Evolutionary conservation across 2,329 filamentous ascomycete genomes (phyloP), one percentile per base, ranked within the genome.

Genomic region (Cryoendolithus antarcticus): DNA sequence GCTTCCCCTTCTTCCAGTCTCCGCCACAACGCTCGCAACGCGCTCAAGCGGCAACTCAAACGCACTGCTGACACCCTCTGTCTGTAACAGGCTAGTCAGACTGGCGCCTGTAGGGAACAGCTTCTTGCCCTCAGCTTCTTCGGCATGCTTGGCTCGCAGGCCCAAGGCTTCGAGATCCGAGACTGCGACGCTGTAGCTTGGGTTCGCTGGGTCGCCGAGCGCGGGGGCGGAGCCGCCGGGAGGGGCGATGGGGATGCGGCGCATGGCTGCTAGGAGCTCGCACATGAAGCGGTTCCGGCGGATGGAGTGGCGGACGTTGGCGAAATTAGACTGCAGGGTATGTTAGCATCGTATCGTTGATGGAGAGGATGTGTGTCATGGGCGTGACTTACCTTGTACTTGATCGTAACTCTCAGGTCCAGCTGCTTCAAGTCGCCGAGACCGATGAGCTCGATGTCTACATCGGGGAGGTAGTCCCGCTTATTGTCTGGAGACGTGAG

Each of bases 281-380:
- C 86, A 93, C 77, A 95, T 93, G 65, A 95, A 95, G 62, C 93
- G 94, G 57, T 83, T 91, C 44, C 86, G 78, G 37, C 86, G 78
- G 8, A 78, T 73, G n/a, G 78, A 77, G 11, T 78, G 77, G 32
- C 86, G 82, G 24, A 94, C 72, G 61, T 94, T 67, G 28, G 63
- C 60, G 62, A 64, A 66, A 44, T 67, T 67, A 46, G 59, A 62
- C 44, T 48, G 28, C 19, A 6, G 5, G 9, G 32, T 6, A 32
- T 15, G 4, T 30, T 24, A 11, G 34, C n/a, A 3, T 27, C 24
- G 24, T 27, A 8, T 7, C 7, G 7, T 6, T 27, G 24, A 7
- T 27, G 24, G 6, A 27, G 24, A 6, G 24, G 24, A 27, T 8
- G 24, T 11, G 7, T 32, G 7, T 24, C 8, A n/a, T 6, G 13